Evolutionary conservation across 2,329 filamentous ascomycete species (phyloP), one percentile per base, ranked within the genome.

Genomic region (Exophiala calicioides): DNA sequence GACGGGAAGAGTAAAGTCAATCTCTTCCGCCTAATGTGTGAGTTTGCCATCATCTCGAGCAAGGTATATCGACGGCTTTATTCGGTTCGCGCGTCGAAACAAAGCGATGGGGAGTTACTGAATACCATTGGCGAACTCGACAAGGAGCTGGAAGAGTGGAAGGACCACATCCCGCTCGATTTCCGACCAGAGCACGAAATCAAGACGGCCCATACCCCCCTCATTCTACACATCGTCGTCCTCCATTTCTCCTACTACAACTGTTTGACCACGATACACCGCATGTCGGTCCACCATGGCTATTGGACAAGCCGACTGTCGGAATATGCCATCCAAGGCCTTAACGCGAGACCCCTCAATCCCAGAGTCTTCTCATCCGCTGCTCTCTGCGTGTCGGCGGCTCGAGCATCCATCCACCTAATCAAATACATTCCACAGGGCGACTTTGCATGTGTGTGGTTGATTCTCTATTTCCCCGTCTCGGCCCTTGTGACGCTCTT

Each of bases 161-260:
- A 97, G 72, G 90, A 97, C 63, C 82, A 79, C 40, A 97, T 98
- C 43, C 91, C 93, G 2, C 79, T 95, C 47, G 93, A 97, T 62
- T 97, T 96, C 71, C 82, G 93, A n/a, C 93, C 93, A 0, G 93
- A 97, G 67, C 84, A 96, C 64, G 90, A 96, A 67, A 97, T 98
- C 67, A 90, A 90, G 66, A 88, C 89, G 0, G 86, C 86, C 0
- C 89, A 96, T 65, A 94, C 90, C 0, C 90, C 91, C 1, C 76
- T 97, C n/a, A 90, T 97, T 15, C 75, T 98, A 15, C 91, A 97
- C 57, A 82, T 98, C 41, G 90, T 95, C 51, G 88, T 95, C 65
- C 73, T 98, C 47, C 93, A 98, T 66, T 94, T 98, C 61, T 85
- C 89, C 1, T 98, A 98, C 68, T 97, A 97, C 73, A 98, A 98